Evolutionary conservation across 495 filamentous ascomycete species (phyloP).

Genomic region (Lepidopterella palustris): DNA sequence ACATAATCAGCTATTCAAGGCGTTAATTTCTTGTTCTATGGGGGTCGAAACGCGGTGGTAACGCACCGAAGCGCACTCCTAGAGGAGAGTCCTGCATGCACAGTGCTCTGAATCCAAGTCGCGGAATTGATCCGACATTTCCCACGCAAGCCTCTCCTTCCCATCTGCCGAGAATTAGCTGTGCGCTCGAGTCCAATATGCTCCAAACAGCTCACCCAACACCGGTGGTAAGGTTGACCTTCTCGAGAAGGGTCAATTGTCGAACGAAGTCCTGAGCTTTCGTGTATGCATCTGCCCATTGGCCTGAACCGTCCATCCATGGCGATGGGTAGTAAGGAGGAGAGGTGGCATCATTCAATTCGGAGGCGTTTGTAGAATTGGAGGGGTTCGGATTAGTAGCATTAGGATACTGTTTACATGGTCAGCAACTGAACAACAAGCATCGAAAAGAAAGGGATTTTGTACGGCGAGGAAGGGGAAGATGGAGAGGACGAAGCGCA

Average conservation of each 20-base stretch:
- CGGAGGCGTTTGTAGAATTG: slow-evolving; percentile 12
- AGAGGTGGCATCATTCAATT: slow-evolving; percentile 19
- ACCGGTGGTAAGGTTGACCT: slow-evolving; percentile 89
- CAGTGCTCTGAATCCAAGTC: slow-evolving; percentile 71
- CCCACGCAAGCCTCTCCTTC: slow-evolving; percentile 52
- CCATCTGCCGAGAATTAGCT: slow-evolving; percentile 52
- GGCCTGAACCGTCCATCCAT: slow-evolving; percentile 65
- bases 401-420: slow-evolving; percentile 25
- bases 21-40: neutral
- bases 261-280: slow-evolving; percentile 75
- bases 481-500: slow-evolving; percentile 14
- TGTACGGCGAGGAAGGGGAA: slow-evolving; percentile 24
- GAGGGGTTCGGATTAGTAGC: slow-evolving; percentile 2
- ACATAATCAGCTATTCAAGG: slow-evolving; percentile 38
- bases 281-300: slow-evolving; percentile 69
- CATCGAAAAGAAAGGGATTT: neutral
- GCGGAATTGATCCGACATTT: slow-evolving; percentile 60
- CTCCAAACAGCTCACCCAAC: slow-evolving; percentile 51
- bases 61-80: slow-evolving; percentile 62
- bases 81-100: slow-evolving; percentile 90
- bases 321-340: slow-evolving; percentile 64
- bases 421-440: slow-evolving; percentile 13
- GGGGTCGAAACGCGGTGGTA: neutral
- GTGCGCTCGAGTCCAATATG: neutral
- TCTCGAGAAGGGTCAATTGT: slow-evolving; percentile 77